Conservation (phyloP, 2,329 filamentous ascomycete genomes). For the Elsinoe necatrix region DNA sequence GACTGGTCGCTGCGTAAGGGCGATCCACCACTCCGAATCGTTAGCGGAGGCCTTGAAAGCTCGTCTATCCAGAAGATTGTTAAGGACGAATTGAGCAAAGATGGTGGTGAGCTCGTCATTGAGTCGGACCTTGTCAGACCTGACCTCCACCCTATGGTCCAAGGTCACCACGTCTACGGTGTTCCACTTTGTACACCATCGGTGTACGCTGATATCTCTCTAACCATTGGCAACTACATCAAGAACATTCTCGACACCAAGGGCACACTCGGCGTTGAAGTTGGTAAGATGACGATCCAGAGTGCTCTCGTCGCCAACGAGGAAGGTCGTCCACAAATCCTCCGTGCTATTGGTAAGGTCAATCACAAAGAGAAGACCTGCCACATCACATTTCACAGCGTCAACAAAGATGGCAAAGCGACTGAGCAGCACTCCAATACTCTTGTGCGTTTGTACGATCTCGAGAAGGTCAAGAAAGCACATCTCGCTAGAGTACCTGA, state of each 20-base stretch:
- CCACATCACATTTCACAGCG: conserved; percentile 17
- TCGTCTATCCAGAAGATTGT: conserved; percentile 33
- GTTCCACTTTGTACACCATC: conserved; percentile 34
- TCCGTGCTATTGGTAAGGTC: conserved; percentile 14
- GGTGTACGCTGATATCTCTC: conserved; percentile 30
- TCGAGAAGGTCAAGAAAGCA: conserved; percentile 26
- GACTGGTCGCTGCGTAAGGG: conserved; percentile 28
- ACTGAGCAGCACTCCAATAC: conserved; percentile 19
- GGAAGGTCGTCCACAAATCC: conserved; percentile 15
- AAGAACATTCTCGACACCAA: conserved; percentile 1
- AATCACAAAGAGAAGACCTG: conserved; percentile 11
- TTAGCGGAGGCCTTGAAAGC: conserved; percentile 22
- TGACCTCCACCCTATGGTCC: conserved; percentile 32
- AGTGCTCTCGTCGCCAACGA: conserved; percentile 22
- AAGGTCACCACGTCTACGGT: conserved; percentile 39
- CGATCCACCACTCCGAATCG: conserved; percentile 19
- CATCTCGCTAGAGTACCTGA: conserved; percentile 24
- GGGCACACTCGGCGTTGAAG: conserved; percentile 28
- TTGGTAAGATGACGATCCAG: conserved; percentile 33
- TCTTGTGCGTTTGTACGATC: conserved; percentile 13
- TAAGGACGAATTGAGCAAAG: conserved; percentile 27
- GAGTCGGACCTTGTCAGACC: conserved; percentile 36
- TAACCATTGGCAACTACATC: conserved; percentile 28
- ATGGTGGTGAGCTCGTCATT: conserved; percentile 27
- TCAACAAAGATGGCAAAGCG: conserved; percentile 27